Conservation (phyloP, 768 basidiomycete species). For the Holtermanniella nyarrowii region DNA sequence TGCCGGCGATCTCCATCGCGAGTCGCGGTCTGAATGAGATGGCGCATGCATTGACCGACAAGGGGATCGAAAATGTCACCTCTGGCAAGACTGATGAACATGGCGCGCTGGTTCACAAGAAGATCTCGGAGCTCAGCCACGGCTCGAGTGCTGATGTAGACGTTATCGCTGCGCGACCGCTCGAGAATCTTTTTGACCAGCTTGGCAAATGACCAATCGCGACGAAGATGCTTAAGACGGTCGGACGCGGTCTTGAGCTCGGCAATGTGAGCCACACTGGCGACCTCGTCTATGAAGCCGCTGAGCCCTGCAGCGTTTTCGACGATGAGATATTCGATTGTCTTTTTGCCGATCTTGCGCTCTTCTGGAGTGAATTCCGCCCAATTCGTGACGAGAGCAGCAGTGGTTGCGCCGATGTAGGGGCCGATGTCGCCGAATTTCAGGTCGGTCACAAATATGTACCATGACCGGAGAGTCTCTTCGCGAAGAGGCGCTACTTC, state of each 20-base stretch:
- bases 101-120: slow-evolving; percentile 47
- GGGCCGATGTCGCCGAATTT: slow-evolving; percentile 62
- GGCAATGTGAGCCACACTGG: slow-evolving; percentile 62
- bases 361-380: slow-evolving; percentile 49
- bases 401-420: slow-evolving; percentile 76
- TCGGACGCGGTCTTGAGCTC: slow-evolving; percentile 44
- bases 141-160: slow-evolving; percentile 62
- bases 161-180: slow-evolving; percentile 68
- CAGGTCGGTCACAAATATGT: slow-evolving; percentile 60
- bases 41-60: slow-evolving; percentile 57
- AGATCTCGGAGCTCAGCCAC: slow-evolving; percentile 64
- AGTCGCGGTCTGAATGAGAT: slow-evolving; percentile 58
- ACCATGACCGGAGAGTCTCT: slow-evolving; percentile 70
- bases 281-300: slow-evolving; percentile 61
- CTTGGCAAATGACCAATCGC: slow-evolving; percentile 48
- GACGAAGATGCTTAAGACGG: slow-evolving; percentile 40
- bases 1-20: slow-evolving; percentile 71
- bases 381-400: slow-evolving; percentile 75
- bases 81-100: slow-evolving; percentile 55
- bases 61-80: slow-evolving; percentile 79
- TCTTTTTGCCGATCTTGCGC: slow-evolving; percentile 50
- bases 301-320: slow-evolving; percentile 52
- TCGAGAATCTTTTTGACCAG: slow-evolving; percentile 59
- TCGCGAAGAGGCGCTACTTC: slow-evolving; percentile 61
- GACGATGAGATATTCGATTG: slow-evolving; percentile 60